A percentile compares a stretch with the other conserved stretches of the same genome.
Evolutionary conservation across 352 stramenopile species (phyloP).

Genomic region (Globisporangium abappressorium): DNA sequence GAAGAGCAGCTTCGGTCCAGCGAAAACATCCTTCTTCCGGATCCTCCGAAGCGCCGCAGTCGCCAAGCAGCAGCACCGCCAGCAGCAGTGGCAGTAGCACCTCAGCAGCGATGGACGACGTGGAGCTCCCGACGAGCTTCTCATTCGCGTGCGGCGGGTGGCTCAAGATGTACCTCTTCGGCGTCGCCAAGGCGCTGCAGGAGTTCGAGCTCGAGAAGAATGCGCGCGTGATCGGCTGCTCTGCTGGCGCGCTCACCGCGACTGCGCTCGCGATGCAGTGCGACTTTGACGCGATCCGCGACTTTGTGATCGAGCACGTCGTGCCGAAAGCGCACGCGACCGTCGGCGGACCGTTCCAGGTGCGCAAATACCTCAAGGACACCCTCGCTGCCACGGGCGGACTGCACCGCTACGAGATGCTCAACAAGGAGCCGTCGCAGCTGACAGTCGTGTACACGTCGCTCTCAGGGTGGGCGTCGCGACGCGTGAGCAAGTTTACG

Average conservation of each 20-base stretch:
- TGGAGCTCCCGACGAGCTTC: constrained; percentile 39
- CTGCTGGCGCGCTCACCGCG: constrained; percentile 65
- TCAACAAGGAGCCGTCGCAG: constrained; percentile 41
- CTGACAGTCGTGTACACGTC: constrained; percentile 75
- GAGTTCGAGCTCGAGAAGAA: constrained; percentile 58
- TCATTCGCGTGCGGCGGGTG: constrained; percentile 86
- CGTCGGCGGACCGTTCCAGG: constrained; percentile 52
- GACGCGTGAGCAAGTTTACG: constrained; percentile 62
- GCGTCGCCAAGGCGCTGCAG: constrained; percentile 83
- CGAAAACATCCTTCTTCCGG: background rate
- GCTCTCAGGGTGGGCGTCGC: constrained; percentile 64
- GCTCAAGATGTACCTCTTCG: constrained; percentile 89
- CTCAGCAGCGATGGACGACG: background rate
- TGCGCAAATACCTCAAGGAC: constrained; percentile 59
- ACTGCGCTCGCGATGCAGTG: constrained; percentile 68
- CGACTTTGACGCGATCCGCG: constrained; percentile 70
- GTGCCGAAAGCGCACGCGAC: constrained; percentile 53
- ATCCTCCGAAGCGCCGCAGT: background rate
- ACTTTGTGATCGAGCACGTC: constrained; percentile 57
- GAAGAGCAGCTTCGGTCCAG: background rate
- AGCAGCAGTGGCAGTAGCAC: background rate
- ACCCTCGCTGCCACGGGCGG: constrained; percentile 38
- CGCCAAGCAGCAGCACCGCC: background rate
- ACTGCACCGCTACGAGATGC: constrained; percentile 42
- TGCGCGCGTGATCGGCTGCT: constrained; percentile 74